Base-by-base conservation (phyloP, 192 early-diverging fungal species). In the Mortierella antarctica region DNA sequence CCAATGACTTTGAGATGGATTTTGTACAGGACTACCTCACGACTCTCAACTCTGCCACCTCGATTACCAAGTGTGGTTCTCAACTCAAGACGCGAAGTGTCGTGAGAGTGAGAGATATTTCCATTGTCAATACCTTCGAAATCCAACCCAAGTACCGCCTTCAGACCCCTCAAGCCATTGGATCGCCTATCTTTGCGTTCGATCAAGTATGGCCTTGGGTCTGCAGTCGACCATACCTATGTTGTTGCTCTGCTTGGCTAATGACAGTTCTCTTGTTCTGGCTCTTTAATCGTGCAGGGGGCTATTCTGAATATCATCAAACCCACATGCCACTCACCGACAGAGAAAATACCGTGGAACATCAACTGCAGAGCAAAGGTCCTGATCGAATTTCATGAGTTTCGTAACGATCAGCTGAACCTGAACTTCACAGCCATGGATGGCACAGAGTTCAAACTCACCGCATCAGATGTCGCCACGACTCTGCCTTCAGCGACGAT, bases 21-120 rank as follows among this genome's bases (percentile, higher is more conserved):
- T 47, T 71, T 23, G 70, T 59, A 4, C 7, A 53, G 7, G 68
- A 70, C 1, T 46, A 61, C 58, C 61, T 70, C 17, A 31, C 61
- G 58, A 53, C 18, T 4, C 20, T 40, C 21, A 21, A 53, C 4
- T 40, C 41, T 0, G 41, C 5, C 2, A 41, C 17, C 13, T 40
- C 68, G 0, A 40, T 49, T 7, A 6, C 17, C 7, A 2, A 11
- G 31, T 51, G 58, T 48, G 7, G 18, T 17, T 14, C 15, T 5
- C 10, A 17, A 5, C 17, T 42, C n/a, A 39, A 65, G 14, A 23
- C 9, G 0, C 20, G 63, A 1, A 53, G 63, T 42, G 41, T 70
- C 15, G 50, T 70, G 47, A 14, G 55, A 39, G 59, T 61, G 5
- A 39, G n/a, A 11, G 68, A 70, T 18, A 20, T 61, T 17, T 0